A percentile compares a stretch with the other conserved stretches of the same genome.
Evolutionary conservation across 2,329 filamentous ascomycete genomes (phyloP).

Genomic region (Colletotrichum acutatum): DNA sequence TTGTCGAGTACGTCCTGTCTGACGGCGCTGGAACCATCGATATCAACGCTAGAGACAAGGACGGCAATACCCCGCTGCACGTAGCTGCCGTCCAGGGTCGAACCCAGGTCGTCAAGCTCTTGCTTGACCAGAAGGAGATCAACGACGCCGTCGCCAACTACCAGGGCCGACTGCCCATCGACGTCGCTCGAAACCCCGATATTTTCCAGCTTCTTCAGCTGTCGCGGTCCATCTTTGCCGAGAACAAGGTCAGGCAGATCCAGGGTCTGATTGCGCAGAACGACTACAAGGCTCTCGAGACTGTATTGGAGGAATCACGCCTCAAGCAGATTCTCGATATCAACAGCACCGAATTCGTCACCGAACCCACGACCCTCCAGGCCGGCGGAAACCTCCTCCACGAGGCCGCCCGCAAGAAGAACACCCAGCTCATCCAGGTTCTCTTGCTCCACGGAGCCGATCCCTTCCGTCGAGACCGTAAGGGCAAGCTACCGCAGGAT

Average conservation of each 20-base stretch:
- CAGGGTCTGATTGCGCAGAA: conserved; percentile 79
- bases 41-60: conserved; percentile 89
- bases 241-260: conserved; percentile 85
- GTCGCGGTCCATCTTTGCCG: conserved; percentile 87
- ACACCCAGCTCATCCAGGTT: conserved; percentile 88
- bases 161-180: conserved; percentile 85
- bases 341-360: conserved; percentile 89
- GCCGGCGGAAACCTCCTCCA: conserved; percentile 93
- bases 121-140: conserved; percentile 84
- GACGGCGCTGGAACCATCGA: conserved; percentile 76
- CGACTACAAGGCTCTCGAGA: conserved; percentile 82
- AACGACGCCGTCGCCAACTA: conserved; percentile 91
- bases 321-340: conserved; percentile 91
- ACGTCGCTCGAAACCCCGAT: conserved; percentile 89
- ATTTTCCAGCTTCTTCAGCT: conserved; percentile 97
- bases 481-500: conserved; percentile 94
- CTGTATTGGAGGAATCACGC: conserved; percentile 84
- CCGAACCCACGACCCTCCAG: conserved; percentile 80
- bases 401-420: conserved; percentile 89
- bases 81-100: conserved; percentile 87
- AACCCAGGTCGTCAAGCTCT: conserved; percentile 80
- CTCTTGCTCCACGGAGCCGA: conserved; percentile 94
- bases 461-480: conserved; percentile 93
- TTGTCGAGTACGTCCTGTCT: conserved; percentile 94
- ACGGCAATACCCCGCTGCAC: conserved; percentile 94